Base-by-base conservation (phyloP, 2,329 filamentous ascomycete species). In the Penicillium concentricum region DNA sequence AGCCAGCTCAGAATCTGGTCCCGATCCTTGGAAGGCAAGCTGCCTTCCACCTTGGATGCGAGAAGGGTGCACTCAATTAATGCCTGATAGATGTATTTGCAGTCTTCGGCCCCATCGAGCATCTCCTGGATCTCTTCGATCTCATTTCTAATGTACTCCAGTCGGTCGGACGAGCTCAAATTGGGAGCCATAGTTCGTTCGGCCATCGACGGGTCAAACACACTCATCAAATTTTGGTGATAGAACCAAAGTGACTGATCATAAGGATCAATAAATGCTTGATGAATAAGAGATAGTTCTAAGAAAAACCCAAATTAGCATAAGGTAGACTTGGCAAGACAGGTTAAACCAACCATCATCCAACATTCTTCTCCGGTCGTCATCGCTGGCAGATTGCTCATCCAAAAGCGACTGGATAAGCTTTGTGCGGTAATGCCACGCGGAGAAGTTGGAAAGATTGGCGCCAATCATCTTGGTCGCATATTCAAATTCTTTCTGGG, bases 231-330 rank as follows among this genome's bases (percentile, higher is more conserved):
- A 68, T 88, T 96, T 66, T 94, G 89, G 72, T 97, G 92, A 70
- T 99, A 97, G 74, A 95, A 96, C 92, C 94, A 99, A 6, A 97
- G 81, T 18, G 92, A 96, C 71, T 97, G 93, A 70, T 97, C 93
- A 65, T 96, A 92, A 0, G 93, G 92, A 56, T 95, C 92, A 37
- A 92, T 94, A 47, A 97, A 80, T 0, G 89, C 92, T 55, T 87
- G 84, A 54, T 88, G 86, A 26, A 96, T 87, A 42, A 90, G 78
- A 26, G 84, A 80, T 49, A 97, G 80, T 76, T 99, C 94, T 83
- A 56, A 45, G 8, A 16, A 35, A 18, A 47, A 37, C 22, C 24
- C 18, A 22, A 7, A 51, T 59, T 49, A 57, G 37, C 24, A 20
- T 46, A n/a, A 49, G 9, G 16, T 42, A 47, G 39, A 39, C 26